Evolutionary conservation across 352 stramenopile species (phyloP), one percentile per base, ranked within the genome.

Genomic region (Sclerospora graminicola): DNA sequence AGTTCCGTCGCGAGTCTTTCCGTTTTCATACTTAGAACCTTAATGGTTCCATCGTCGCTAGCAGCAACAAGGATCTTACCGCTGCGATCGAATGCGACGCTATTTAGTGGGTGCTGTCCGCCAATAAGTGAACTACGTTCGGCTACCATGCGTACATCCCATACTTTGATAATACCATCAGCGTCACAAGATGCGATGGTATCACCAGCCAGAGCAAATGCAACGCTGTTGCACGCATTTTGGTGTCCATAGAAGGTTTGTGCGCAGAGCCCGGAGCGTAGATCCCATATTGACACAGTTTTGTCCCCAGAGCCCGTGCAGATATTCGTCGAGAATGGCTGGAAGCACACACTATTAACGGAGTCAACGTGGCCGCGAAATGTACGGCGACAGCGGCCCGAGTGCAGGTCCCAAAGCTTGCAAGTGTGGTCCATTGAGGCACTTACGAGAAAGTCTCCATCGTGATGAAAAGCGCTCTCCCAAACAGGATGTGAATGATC

Each of bases 231-330:
- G 54, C 78, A 89, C 16, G 90, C 85, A 48, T 97, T 97, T 39
- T 92, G 84, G 61, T 98, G 91, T 9, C 91, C 91, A 54, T 97
- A 97, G n/a, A 97, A 97, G 21, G 89, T 97, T 71, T 97, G 79
- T 23, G 94, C 83, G n/a, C 84, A 96, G 2, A 95, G 73, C 2
- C 79, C 82, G 4, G 82, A 89, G 24, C 91, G 95, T 45, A 97
- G 69, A 45, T 98, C 91, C 92, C 91, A 98, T 54, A 97, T 78
- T 33, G 82, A 96, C 5, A 97, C 66, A 8, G 91, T 98, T 62
- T 98, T 98, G 69, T 98, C 91, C 7, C 86, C 92, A 4, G 81
- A 95, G 31, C 71, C 2, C n/a, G 89, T 96, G 69, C 84, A 96
- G 15, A 97, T 62, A 67, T 97, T 97, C 46, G 76, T 84, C 8